Percentiles rank a stretch among this genome's conserved stretches.
Evolutionary conservation across 768 basidiomycete species (phyloP).

Genomic region (Thelephora aurantiotincta): DNA sequence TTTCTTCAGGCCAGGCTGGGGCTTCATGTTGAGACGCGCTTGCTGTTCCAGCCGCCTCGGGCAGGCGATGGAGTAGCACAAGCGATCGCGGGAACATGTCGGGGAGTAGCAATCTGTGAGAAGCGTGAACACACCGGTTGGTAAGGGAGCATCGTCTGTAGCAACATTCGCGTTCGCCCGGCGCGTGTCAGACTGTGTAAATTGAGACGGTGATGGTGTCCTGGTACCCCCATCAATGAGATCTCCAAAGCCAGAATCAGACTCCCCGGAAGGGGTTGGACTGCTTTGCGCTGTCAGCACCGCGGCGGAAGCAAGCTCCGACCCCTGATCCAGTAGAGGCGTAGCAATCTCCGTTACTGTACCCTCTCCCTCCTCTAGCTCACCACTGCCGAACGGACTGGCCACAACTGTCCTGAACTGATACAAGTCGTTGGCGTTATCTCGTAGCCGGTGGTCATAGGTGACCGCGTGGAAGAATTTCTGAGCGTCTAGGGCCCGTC

Average conservation of each 20-base stretch:
- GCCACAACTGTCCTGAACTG: constrained; percentile 79
- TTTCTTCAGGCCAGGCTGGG: constrained; percentile 76
- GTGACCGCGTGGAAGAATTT: constrained; percentile 99
- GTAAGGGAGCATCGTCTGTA: constrained; percentile 56
- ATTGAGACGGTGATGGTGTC: constrained; percentile 15
- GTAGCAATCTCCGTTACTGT: constrained; percentile 12
- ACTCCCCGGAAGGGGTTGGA: constrained; percentile 17
- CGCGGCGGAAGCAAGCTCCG: constrained; percentile 11
- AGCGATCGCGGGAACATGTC: constrained; percentile 81
- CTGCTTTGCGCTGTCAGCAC: constrained; percentile 14
- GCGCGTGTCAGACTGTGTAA: constrained; percentile 9
- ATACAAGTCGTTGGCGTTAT: constrained; percentile 80
- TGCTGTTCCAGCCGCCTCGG: constrained; percentile 91
- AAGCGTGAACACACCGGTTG: constrained; percentile 90
- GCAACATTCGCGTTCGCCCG: constrained; percentile 28
- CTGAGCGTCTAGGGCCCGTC: constrained; percentile 90
- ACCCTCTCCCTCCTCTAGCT: constrained; percentile 30
- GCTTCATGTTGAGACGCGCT: constrained; percentile 86
- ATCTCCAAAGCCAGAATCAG: constrained; percentile 8
- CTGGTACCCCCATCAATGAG: not conserved
- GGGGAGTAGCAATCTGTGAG: constrained; percentile 97
- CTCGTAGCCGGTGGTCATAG: constrained; percentile 90
- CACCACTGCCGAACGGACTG: constrained; percentile 76
- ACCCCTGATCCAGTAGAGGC: constrained; percentile 16
- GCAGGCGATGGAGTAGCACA: constrained; percentile 98